Base-by-base conservation (phyloP, 352 stramenopile species). In the Phytophthora agathidicida region DNA sequence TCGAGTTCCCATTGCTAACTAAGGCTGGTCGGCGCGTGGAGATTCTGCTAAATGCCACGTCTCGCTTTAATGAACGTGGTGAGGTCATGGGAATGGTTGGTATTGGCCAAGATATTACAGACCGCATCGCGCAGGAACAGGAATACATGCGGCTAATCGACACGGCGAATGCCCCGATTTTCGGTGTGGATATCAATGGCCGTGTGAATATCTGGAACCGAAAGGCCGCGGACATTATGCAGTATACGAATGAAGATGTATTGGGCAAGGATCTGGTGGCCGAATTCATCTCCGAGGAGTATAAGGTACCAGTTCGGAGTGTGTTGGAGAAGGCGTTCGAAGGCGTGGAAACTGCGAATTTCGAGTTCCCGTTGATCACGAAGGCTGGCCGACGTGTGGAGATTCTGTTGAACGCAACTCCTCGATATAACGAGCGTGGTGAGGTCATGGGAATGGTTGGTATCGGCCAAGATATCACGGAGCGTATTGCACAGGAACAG, bases 181-280 rank as follows among this genome's bases (percentile, higher is more conserved):
- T 92, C 58, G 83, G 80, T 26, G 73, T 90, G 16, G 79, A 92
- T 43, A 53, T 31, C 8, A 45, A 82, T 22, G 68, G 81, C 8
- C 52, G 61, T 23, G 81, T 89, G n/a, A 88, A 89, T 28, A 86
- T 87, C 41, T 86, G 83, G 83, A 91, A 93, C 39, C 58, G 80
- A 7, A 88, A 90, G 51, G 81, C 75, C 43, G 73, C 68, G 1
- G 65, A 93, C 22, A 83, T 88, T 35, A 93, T 80, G n/a, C 77
- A 87, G 20, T 91, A 88, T 49, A 63, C 65, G 3, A 75, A 68
- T 9, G 57, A 74, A 13, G 77, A 92, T 20, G 80, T 87, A 4
- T 56, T 85, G 17, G 73, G 76, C 13, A 66, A 71, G 22, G 73
- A 80, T 33, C 47, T 89, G 16, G 79, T 89, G 14, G 74, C 77